Conservation (phyloP, 768 basidiomycete species). For the Boletus tomentosulus region DNA sequence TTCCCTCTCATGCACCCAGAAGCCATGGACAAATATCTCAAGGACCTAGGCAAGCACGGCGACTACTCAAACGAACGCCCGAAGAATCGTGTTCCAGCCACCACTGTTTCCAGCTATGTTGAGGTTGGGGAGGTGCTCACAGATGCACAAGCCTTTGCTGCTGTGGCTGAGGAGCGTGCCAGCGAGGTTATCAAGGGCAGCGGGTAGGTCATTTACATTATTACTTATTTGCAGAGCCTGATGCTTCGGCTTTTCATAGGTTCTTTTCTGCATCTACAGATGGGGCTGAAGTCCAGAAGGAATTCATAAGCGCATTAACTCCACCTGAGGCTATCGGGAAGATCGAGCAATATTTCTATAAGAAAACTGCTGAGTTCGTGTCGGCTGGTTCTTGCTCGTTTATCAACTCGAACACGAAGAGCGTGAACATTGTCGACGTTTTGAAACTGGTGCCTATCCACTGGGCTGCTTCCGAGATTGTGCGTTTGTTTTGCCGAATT, state of each 20-base stretch:
- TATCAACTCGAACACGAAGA: slow-evolving; percentile 49
- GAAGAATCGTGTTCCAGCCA: slow-evolving; percentile 17
- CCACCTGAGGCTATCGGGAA: slow-evolving; percentile 45
- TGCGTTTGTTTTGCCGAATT: slow-evolving; percentile 31
- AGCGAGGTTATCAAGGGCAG: slow-evolving; percentile 51
- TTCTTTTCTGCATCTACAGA: slow-evolving; percentile 61
- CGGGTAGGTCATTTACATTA: slow-evolving; percentile 42
- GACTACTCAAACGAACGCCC: slow-evolving; percentile 59
- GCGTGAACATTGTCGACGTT: slow-evolving; percentile 70
- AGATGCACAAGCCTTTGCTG: slow-evolving; percentile 40
- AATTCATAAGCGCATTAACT: slow-evolving; percentile 47
- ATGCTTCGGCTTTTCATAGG: slow-evolving; percentile 31
- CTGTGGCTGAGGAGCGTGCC: slow-evolving; percentile 49
- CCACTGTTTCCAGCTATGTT: slow-evolving; percentile 43
- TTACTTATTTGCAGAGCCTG: not conserved
- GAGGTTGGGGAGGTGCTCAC: slow-evolving; percentile 52
- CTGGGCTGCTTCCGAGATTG: slow-evolving; percentile 70
- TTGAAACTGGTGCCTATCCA: slow-evolving; percentile 59
- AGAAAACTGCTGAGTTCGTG: slow-evolving; percentile 59
- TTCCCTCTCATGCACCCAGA: slow-evolving; percentile 85
- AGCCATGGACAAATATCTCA: slow-evolving; percentile 57
- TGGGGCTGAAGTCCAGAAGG: slow-evolving; percentile 35
- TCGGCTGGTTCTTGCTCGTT: slow-evolving; percentile 47
- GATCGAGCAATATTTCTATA: slow-evolving; percentile 60
- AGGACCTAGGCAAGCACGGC: slow-evolving; percentile 48